These are phyloP conservation scores for Xylariales sp. DNA, from an alignment of 2,329 filamentous ascomycete species.

Conservation along the genomic window DNA sequence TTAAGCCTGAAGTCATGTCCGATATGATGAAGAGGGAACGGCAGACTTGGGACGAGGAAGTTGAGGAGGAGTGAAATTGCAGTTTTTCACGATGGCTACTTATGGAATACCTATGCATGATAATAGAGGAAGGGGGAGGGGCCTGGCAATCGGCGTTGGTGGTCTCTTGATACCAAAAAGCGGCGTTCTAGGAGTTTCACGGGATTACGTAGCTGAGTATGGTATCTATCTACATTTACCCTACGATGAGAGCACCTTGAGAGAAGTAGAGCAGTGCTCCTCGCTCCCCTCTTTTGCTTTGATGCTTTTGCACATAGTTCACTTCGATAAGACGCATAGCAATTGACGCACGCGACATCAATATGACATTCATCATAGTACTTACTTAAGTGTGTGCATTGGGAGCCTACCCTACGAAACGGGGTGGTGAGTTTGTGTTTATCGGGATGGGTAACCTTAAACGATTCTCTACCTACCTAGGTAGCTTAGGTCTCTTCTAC, in stretches of 20 bases:
- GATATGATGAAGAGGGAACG: conserved; percentile 79
- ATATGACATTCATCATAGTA: not conserved
- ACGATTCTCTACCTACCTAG: not conserved
- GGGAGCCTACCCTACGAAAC: too few species aligned
- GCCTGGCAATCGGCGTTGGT: conserved; percentile 22
- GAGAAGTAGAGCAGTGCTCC: not conserved
- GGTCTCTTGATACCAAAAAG: conserved; percentile 32
- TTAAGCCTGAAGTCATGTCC: conserved; percentile 78
- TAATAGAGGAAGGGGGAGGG: not conserved
- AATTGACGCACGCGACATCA: not conserved
- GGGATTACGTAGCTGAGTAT: not conserved
- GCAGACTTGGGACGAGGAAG: conserved; percentile 84
- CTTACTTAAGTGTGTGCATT: not conserved
- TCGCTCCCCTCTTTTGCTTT: not conserved
- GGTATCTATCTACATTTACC: too few species aligned
- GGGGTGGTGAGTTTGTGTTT: too few species aligned
- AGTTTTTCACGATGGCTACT: not conserved
- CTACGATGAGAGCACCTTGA: not conserved
- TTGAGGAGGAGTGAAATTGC: conserved; percentile 67
- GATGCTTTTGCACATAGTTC: not conserved
- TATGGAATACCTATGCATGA: conserved; percentile 3
- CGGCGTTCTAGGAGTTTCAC: conserved; percentile 25
- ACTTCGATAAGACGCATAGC: not conserved
- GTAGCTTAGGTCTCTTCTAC: too few species aligned
- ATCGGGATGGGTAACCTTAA: not conserved